These are phyloP conservation scores for Zalaria sp. DNA, from an alignment of 2,329 filamentous ascomycete species.

Conservation along the genomic window DNA sequence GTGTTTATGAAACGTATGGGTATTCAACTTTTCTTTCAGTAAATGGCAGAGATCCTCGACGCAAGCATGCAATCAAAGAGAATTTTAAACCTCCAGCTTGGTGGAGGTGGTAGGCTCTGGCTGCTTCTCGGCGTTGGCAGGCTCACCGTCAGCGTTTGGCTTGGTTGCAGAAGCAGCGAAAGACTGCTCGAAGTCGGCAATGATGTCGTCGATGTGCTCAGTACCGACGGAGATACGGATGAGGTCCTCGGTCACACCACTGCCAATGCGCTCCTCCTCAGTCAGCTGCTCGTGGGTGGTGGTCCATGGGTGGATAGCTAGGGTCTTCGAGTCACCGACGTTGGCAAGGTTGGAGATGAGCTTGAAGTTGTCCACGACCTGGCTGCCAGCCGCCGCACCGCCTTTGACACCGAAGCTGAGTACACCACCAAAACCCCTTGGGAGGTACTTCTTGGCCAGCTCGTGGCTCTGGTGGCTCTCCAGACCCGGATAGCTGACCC, in stretches of 20 bases:
- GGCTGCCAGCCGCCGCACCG: conserved; percentile 64
- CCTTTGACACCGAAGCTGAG: conserved; percentile 90
- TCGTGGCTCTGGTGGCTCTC: conserved; percentile 68
- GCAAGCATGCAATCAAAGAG: too few species aligned
- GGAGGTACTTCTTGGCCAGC: conserved; percentile 75
- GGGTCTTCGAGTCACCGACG: conserved; percentile 87
- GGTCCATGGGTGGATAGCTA: conserved; percentile 89
- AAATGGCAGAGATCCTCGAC: too few species aligned
- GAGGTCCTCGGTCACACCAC: conserved; percentile 77
- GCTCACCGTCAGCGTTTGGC: conserved; percentile 21
- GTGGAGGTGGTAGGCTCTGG: conserved; percentile 7
- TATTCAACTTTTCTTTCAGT: too few species aligned
- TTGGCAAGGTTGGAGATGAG: conserved; percentile 93
- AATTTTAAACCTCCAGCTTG: conserved; percentile 8
- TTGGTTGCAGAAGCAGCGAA: conserved; percentile 47
- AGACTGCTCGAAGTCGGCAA: conserved; percentile 85
- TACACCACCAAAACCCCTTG: conserved; percentile 75
- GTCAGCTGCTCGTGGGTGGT: conserved; percentile 89
- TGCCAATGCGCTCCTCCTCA: conserved; percentile 64
- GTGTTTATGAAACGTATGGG: too few species aligned
- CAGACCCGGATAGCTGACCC: conserved; percentile 89
- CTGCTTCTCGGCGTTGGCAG: conserved; percentile 10
- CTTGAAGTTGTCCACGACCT: conserved; percentile 89
- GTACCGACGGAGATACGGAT: conserved; percentile 93
- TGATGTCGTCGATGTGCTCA: conserved; percentile 95